Conservation (phyloP, 495 filamentous ascomycete genomes). For the Penicillium alfredii region DNA sequence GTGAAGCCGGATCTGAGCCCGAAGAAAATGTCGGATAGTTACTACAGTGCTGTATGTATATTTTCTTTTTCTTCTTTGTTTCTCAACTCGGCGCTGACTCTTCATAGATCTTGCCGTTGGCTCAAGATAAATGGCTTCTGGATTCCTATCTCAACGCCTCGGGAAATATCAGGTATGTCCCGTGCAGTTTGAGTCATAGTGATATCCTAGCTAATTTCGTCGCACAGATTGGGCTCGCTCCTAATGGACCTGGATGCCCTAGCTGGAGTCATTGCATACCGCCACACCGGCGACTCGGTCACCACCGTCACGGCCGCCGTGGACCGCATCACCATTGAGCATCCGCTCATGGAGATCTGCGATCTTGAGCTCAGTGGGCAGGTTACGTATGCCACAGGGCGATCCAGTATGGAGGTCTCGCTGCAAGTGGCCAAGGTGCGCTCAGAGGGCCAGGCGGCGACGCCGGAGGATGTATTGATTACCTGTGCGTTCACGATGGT, state of each 20-base stretch:
- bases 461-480: slow-evolving; percentile 64
- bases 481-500: slow-evolving; percentile 85
- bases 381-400: slow-evolving; percentile 74
- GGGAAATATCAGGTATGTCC: slow-evolving; percentile 53
- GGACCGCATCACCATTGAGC: slow-evolving; percentile 71
- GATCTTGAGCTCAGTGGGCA: slow-evolving; percentile 75
- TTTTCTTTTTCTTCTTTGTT: background rate
- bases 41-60: slow-evolving; percentile 51
- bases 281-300: slow-evolving; percentile 71
- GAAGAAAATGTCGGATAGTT: slow-evolving; percentile 62
- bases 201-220: slow-evolving; percentile 2
- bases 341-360: slow-evolving; percentile 70
- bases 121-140: slow-evolving; percentile 63
- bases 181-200: background rate
- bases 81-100: slow-evolving; percentile 9
- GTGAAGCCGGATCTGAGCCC: slow-evolving; percentile 48
- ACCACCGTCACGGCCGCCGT: slow-evolving; percentile 78
- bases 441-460: slow-evolving; percentile 50
- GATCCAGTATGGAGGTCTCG: slow-evolving; percentile 76
- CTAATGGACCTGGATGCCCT: slow-evolving; percentile 82
- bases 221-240: slow-evolving; percentile 55
- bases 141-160: slow-evolving; percentile 64
- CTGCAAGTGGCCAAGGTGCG: slow-evolving; percentile 64
- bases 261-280: slow-evolving; percentile 73
- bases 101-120: slow-evolving; percentile 55